Base-by-base conservation (phyloP, 106 monocot species). In the Posidonia australis region DNA sequence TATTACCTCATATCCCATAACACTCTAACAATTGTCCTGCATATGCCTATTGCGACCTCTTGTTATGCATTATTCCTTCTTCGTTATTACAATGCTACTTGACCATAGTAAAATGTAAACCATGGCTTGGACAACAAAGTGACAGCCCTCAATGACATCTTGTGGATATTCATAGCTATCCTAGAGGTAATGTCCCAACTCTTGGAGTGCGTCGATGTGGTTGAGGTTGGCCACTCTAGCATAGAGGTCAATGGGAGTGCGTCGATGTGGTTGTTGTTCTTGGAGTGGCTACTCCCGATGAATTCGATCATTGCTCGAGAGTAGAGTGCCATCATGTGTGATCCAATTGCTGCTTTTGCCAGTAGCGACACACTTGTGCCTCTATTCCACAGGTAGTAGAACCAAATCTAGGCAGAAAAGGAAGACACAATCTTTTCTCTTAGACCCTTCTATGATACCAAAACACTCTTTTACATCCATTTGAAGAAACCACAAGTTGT, bases 161-260 rank as follows among this genome's bases (percentile, higher is more conserved):
- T 67, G 83, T 1, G 67, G 87, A 3, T 73, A 73, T 17, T 81
- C 90, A 58, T 85, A 85, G 19, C 85, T 86, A 65, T 90, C 90
- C 71, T 83, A 80, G 26, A 90, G 86, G 65, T 83, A 90, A 77
- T 90, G 86, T 31, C 90, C 90, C 62, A 90, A 73, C 80, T 86
- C 90, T 0, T 86, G 82, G 51, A 90, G 58, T 21, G 90, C 90
- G 62, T 86, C 80, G 18, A 86, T 54, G 72, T 86, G 80, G 51
- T 83, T 83, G 10, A 90, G 68, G 21, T 44, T 60, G 3, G 85
- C 86, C 14, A 86, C 77, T 32, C 80, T 65, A 17, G 77, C 86
- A 49, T 86, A 86, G 58, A 85, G 77, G 48, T 77, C 74, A 19
- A 82, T 82, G 23, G 82, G 85, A 11, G 82, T 80, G 22, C 75